Evolutionary conservation across 2,329 filamentous ascomycete species (phyloP).

Genomic region (Arthrobotrys sinensis): DNA sequence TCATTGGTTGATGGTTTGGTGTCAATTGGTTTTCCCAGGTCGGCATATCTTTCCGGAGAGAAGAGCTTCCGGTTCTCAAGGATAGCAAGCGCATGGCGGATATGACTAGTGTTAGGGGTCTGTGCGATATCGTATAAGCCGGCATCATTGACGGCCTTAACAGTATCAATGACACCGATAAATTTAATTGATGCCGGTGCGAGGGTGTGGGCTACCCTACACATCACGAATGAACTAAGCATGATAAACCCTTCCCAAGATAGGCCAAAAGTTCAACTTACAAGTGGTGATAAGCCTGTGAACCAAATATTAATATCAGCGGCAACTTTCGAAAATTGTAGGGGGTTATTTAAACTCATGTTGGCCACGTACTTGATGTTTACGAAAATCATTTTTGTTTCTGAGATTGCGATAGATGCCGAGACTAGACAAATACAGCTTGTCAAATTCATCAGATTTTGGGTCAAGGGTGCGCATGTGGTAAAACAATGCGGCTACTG

Average conservation of each 20-base stretch:
- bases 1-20: too few relatives aligned
- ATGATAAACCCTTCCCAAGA: background rate
- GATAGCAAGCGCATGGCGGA: background rate
- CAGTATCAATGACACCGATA: background rate
- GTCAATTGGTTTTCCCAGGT: too few relatives aligned
- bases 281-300: background rate
- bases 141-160: background rate
- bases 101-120: background rate
- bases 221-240: background rate
- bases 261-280: background rate
- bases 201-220: background rate
- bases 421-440: background rate
- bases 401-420: background rate
- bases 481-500: background rate
- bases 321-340: too few relatives aligned
- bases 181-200: background rate
- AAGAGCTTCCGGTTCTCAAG: background rate
- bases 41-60: background rate
- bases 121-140: background rate
- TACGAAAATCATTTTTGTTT: too few relatives aligned
- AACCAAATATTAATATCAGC: too few relatives aligned
- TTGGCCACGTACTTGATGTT: background rate
- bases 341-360: too few relatives aligned
- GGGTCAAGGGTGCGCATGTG: background rate
- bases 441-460: background rate